These are phyloP conservation scores for Letharia lupina DNA, from an alignment of 495 filamentous ascomycete genomes.

Conservation along the genomic window DNA sequence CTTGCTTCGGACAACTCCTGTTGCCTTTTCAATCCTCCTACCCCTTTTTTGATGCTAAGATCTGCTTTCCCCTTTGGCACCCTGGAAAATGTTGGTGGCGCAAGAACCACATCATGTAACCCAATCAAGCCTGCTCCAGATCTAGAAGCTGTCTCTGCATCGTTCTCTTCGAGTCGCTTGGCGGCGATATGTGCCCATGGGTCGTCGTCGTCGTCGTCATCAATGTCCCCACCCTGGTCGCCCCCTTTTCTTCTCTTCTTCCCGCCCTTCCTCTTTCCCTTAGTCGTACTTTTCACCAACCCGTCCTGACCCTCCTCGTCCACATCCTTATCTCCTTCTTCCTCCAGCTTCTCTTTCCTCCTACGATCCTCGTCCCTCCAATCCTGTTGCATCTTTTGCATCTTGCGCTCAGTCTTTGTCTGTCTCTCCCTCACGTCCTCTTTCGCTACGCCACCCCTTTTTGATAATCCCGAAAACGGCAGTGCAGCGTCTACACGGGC, in stretches of 20 bases:
- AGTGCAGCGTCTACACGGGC: slow-evolving; percentile 80
- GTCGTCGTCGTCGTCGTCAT: slow-evolving; percentile 50
- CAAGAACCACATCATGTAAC: slow-evolving; percentile 71
- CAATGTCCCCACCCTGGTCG: slow-evolving; percentile 35
- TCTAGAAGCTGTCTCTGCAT: neutral
- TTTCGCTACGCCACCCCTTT: slow-evolving; percentile 33
- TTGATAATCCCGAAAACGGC: slow-evolving; percentile 58
- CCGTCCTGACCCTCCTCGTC: slow-evolving; percentile 54
- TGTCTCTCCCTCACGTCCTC: slow-evolving; percentile 45
- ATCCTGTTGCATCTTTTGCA: slow-evolving; percentile 69
- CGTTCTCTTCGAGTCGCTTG: slow-evolving; percentile 39
- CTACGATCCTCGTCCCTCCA: slow-evolving; percentile 65
- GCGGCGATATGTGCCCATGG: slow-evolving; percentile 69
- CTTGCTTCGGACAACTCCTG: slow-evolving; percentile 74
- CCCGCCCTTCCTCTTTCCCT: slow-evolving; percentile 49
- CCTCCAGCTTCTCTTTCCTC: slow-evolving; percentile 47
- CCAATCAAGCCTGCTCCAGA: slow-evolving; percentile 34
- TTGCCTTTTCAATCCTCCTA: slow-evolving; percentile 70
- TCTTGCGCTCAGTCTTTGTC: slow-evolving; percentile 74
- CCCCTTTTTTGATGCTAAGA: slow-evolving; percentile 54
- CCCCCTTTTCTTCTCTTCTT: slow-evolving; percentile 38
- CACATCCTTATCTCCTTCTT: slow-evolving; percentile 57
- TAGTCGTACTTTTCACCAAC: slow-evolving; percentile 44
- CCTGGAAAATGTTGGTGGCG: slow-evolving; percentile 66
- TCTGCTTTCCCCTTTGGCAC: slow-evolving; percentile 61